Evolutionary conservation across 345 rosid genomes (phyloP).

Genomic region (Citrus sp.): DNA sequence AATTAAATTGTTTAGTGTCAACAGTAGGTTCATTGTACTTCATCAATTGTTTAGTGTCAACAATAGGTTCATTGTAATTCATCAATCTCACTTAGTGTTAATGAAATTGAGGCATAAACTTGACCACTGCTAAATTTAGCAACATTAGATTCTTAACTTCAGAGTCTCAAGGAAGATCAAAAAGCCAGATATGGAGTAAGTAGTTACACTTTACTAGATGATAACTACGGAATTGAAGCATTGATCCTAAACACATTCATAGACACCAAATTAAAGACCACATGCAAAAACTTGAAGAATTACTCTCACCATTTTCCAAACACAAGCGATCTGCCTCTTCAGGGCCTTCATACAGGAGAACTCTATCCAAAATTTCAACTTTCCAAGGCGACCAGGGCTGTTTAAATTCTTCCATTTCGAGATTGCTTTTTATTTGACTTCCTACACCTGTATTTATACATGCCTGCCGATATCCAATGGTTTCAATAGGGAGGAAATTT

Average conservation of each 20-base stretch:
- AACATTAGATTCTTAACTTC: not conserved
- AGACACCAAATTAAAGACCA: conserved; percentile 5
- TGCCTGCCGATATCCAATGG: conserved; percentile 52
- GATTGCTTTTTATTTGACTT: conserved; percentile 20
- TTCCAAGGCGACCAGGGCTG: conserved; percentile 58
- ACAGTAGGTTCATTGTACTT: not conserved
- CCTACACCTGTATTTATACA: conserved; percentile 22
- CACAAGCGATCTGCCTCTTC: conserved; percentile 79
- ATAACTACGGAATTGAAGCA: not conserved
- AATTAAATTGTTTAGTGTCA: not conserved
- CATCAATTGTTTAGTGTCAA: not conserved
- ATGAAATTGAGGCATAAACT: not conserved
- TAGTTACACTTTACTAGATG: not conserved
- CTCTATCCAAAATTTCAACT: conserved; percentile 83
- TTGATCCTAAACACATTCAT: not conserved
- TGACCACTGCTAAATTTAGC: not conserved
- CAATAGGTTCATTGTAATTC: not conserved
- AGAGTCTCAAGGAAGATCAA: not conserved
- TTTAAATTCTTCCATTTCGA: conserved; percentile 32
- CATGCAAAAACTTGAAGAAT: conserved; percentile 8
- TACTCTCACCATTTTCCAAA: conserved; percentile 77
- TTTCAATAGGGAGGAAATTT: conserved; percentile 47
- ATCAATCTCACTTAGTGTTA: not conserved
- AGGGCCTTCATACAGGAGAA: conserved; percentile 82
- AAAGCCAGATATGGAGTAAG: not conserved